phyloP scores from a whole-genome alignment of 169 alveolate genomes.

The Cryptosporidium andersoni region DNA sequence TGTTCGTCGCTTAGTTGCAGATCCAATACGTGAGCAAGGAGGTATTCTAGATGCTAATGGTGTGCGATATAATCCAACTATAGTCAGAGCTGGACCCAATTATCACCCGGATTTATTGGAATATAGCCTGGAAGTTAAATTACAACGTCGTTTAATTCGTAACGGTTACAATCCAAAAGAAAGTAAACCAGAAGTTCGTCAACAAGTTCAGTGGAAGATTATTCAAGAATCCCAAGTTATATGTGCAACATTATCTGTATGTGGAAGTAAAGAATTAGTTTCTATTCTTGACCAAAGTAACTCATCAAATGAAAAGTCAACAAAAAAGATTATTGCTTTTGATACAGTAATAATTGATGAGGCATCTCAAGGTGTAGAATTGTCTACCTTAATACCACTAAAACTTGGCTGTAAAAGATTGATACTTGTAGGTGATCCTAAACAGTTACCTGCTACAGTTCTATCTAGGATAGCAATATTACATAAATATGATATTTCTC shows the following conservation, averaged over 20 bases:
- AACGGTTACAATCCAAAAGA: conserved; percentile 62
- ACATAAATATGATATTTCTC: conserved; percentile 83
- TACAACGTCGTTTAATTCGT: conserved; percentile 76
- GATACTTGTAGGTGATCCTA: conserved; percentile 97
- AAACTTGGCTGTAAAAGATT: conserved; percentile 88
- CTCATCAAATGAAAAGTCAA: conserved; percentile 41
- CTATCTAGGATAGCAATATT: conserved; percentile 85
- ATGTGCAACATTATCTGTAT: conserved; percentile 89
- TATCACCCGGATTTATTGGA: conserved; percentile 86
- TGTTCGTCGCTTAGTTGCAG: conserved; percentile 84
- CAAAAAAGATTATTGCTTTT: conserved; percentile 53
- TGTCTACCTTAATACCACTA: conserved; percentile 82
- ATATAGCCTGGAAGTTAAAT: conserved; percentile 85
- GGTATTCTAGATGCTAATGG: conserved; percentile 89
- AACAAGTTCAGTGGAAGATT: conserved; percentile 76
- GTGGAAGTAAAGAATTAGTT: conserved; percentile 88
- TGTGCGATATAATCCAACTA: conserved; percentile 75
- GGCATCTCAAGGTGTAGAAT: conserved; percentile 94
- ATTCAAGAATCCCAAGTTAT: conserved; percentile 84
- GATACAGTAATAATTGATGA: conserved; percentile 95
- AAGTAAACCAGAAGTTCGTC: conserved; percentile 45
- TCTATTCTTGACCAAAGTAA: conserved; percentile 34
- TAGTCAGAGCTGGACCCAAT: conserved; percentile 90
- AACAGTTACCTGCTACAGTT: conserved; percentile 97
- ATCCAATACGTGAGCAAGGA: conserved; percentile 78